A percentile compares a stretch with the other conserved stretches of the same genome.
Conservation (phyloP, 2,329 filamentous ascomycete species). For the Colletotrichum sp. region DNA sequence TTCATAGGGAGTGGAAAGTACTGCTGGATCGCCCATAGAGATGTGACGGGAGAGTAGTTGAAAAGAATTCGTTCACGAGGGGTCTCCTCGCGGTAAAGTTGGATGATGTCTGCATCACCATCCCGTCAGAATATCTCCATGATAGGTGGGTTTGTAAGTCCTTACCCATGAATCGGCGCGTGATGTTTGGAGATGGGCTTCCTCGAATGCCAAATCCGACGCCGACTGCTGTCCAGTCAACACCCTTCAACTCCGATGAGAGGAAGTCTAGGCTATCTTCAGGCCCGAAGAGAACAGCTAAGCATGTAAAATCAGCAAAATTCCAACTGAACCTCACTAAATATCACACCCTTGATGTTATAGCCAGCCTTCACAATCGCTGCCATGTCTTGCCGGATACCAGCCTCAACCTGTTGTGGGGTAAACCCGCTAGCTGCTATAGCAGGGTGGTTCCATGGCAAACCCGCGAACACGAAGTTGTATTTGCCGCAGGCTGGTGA, state of each 20-base stretch:
- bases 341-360: conserved; percentile 3
- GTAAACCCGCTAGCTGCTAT: conserved; percentile 6
- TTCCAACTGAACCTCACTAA: no score
- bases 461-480: conserved; percentile 7
- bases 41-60: conserved; percentile 10
- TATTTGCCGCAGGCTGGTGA: not conserved
- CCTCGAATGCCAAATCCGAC: conserved; percentile 15
- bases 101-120: not conserved
- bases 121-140: not conserved
- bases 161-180: conserved; percentile 1
- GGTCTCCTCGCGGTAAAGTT: conserved; percentile 4
- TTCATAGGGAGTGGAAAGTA: not conserved
- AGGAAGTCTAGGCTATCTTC: not conserved
- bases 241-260: not conserved
- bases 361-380: conserved; percentile 11
- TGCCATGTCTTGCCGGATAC: conserved; percentile 2
- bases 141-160: not conserved
- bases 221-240: conserved; percentile 5
- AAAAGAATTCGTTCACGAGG: conserved; percentile 8
- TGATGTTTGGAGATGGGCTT: conserved; percentile 1
- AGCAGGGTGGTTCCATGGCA: conserved; percentile 16
- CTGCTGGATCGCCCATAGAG: conserved; percentile 14
- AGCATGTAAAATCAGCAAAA: not conserved
- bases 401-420: conserved; percentile 10
- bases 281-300: conserved; percentile 8